Conservation (phyloP, 73 alveolate genomes). For the Stentor roeselii region DNA sequence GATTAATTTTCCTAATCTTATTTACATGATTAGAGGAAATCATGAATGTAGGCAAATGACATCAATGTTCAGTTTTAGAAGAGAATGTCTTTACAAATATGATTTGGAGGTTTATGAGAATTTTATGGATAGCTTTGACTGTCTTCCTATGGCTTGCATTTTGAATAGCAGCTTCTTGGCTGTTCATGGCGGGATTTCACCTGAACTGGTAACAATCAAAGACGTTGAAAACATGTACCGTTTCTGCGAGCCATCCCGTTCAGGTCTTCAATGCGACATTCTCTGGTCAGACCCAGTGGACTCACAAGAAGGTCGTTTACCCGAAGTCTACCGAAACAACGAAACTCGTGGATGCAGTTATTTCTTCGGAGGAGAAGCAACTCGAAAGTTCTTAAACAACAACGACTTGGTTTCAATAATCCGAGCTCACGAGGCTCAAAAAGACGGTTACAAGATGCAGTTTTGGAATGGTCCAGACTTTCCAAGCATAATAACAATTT, state of each 20-base stretch:
- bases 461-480: slow-evolving; percentile 25
- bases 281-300: slow-evolving; percentile 79
- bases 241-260: slow-evolving; percentile 71
- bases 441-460: slow-evolving; percentile 69
- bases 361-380: slow-evolving; percentile 67
- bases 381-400: slow-evolving; percentile 56
- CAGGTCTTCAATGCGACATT: slow-evolving; percentile 71
- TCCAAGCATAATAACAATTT: slow-evolving; percentile 79
- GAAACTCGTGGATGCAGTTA: slow-evolving; percentile 95
- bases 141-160: slow-evolving; percentile 79
- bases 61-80: slow-evolving; percentile 78
- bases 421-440: slow-evolving; percentile 90
- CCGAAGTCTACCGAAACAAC: slow-evolving; percentile 23
- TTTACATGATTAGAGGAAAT: slow-evolving; percentile 52
- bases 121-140: slow-evolving; percentile 69
- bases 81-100: slow-evolving; percentile 61
- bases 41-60: slow-evolving; percentile 66
- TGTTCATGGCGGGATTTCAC: slow-evolving; percentile 91
- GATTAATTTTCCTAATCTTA: slow-evolving; percentile 53
- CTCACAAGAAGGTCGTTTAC: slow-evolving; percentile 44
- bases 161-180: slow-evolving; percentile 68
- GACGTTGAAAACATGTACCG: slow-evolving; percentile 55
- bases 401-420: slow-evolving; percentile 49
- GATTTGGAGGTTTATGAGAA: slow-evolving; percentile 57
- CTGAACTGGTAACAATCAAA: slow-evolving; percentile 60